Conservation (phyloP, 2,329 filamentous ascomycete species). For the Penicillium capsulatum region DNA sequence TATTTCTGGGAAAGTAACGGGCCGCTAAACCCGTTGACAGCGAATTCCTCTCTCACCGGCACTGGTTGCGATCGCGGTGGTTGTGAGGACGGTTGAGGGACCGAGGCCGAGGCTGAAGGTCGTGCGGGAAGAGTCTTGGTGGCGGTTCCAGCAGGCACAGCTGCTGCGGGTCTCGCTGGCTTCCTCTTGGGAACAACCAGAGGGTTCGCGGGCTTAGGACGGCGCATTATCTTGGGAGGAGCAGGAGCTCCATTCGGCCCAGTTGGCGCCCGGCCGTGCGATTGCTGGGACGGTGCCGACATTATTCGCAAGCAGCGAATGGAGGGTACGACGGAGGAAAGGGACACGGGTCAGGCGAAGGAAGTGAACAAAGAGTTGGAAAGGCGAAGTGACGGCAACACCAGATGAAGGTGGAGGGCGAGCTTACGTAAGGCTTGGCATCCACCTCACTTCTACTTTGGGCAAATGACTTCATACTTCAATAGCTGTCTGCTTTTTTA, state of each 20-base stretch:
- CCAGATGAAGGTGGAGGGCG: not conserved
- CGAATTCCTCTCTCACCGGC: constrained; percentile 28
- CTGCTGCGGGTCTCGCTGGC: constrained; percentile 25
- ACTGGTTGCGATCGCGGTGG: constrained; percentile 20
- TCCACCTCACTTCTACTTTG: not conserved
- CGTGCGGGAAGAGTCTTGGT: constrained; percentile 25
- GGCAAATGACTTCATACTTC: too few relatives aligned
- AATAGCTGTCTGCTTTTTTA: too few relatives aligned
- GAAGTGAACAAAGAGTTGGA: not conserved
- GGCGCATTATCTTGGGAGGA: constrained; percentile 46
- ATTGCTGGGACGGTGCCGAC: constrained; percentile 42
- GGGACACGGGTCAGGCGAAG: not conserved
- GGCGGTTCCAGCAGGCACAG: constrained; percentile 18
- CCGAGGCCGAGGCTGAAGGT: constrained; percentile 14
- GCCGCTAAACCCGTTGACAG: constrained; percentile 43
- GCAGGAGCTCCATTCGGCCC: constrained; percentile 45
- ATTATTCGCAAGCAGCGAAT: constrained; percentile 18
- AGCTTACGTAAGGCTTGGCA: constrained; percentile 6
- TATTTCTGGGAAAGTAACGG: constrained; percentile 40
- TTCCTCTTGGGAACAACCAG: constrained; percentile 59
- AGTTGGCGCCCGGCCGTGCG: constrained; percentile 46
- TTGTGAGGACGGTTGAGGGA: constrained; percentile 15
- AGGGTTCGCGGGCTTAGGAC: constrained; percentile 56
- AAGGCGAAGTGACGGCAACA: not conserved
- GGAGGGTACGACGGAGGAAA: not conserved